Percentiles rank a stretch among this genome's conserved stretches.
Conservation (phyloP, 2,329 filamentous ascomycete species). For the Cercospora zeae-maydis region DNA sequence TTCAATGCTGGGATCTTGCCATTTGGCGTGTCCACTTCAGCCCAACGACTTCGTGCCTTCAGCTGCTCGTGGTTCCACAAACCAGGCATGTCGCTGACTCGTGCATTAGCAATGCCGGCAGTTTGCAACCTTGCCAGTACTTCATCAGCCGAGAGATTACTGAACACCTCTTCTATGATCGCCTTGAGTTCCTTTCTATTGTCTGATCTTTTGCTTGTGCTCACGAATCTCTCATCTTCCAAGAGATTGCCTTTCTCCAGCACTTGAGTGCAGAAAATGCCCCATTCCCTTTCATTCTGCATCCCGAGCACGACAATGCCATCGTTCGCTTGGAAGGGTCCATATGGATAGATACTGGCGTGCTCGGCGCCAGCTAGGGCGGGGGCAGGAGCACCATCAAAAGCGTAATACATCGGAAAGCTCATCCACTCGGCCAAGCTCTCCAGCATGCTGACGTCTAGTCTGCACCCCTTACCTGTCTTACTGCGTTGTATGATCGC, state of each 20-base stretch:
- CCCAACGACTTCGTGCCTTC: slow-evolving; percentile 50
- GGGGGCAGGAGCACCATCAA: slow-evolving; percentile 45
- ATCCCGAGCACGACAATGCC: slow-evolving; percentile 54
- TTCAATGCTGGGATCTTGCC: slow-evolving; percentile 50
- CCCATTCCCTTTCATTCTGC: slow-evolving; percentile 58
- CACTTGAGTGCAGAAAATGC: slow-evolving; percentile 48
- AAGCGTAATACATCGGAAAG: slow-evolving; percentile 65
- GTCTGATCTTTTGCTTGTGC: slow-evolving; percentile 46
- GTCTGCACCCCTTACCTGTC: slow-evolving; percentile 48
- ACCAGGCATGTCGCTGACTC: slow-evolving; percentile 53
- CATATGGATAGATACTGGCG: slow-evolving; percentile 56
- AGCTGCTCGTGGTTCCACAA: slow-evolving; percentile 56
- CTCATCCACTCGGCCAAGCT: slow-evolving; percentile 59
- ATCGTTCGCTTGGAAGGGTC: slow-evolving; percentile 51
- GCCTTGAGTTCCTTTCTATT: slow-evolving; percentile 48
- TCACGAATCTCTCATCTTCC: slow-evolving; percentile 48
- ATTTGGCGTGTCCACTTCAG: slow-evolving; percentile 47
- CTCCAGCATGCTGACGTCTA: slow-evolving; percentile 59
- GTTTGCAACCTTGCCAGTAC: slow-evolving; percentile 45
- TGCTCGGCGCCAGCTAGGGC: slow-evolving; percentile 51
- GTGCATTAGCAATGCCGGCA: slow-evolving; percentile 54
- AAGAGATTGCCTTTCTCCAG: slow-evolving; percentile 44
- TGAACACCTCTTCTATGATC: slow-evolving; percentile 48
- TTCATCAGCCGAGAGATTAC: slow-evolving; percentile 39
- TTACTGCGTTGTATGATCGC: slow-evolving; percentile 64